Evolutionary conservation across 305 asterid species (phyloP), one percentile per base, ranked within the genome.

Genomic region (Fraxinus angustifolia): DNA sequence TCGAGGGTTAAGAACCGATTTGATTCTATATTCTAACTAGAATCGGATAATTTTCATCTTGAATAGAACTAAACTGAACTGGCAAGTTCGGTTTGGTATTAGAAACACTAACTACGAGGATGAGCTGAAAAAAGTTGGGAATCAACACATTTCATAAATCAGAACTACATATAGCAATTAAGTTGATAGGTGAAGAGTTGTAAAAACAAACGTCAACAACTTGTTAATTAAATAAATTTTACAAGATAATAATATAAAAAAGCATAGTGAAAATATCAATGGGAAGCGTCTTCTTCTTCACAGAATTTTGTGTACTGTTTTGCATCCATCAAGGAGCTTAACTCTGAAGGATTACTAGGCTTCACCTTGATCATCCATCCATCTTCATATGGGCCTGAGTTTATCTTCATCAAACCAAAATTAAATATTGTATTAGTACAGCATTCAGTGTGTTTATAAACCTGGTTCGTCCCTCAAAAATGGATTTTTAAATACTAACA

Each of bases 291-390:
- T 88, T 94, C 98, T 85, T 94, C 96, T 89, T 93, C 95, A 83
- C 98, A 94, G 88, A 91, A 91, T 78, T 89, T 93, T 3, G 94
- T 89, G 88, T 94, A 94, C 84, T 87, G 95, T 82, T 90, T 89
- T 17, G 90, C 60, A 45, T 88, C 95, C 98, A 93, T 56, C 79
- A 94, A 80, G 73, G 87, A 79, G 16, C 83, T 92, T 68, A 93
- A 81, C 11, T 94, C 98, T 10, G 94, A 88, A 34, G 94, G 90
- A 76, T 72, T 87, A 80, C 85, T 87, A 2, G 98, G 97, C 87
- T 93, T 93, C 91, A 92, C 91, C 82, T 95, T 95, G 58, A 95
- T 93, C 97, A 95, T 93, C 99, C 99, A 95, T 33, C 99, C 98
- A 6, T 92, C 97, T 82, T 91, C 98, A 80, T 92, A 95, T 40